phyloP scores from a whole-genome alignment of 2,329 filamentous ascomycete species.

The Colletotrichum higginsianum region DNA sequence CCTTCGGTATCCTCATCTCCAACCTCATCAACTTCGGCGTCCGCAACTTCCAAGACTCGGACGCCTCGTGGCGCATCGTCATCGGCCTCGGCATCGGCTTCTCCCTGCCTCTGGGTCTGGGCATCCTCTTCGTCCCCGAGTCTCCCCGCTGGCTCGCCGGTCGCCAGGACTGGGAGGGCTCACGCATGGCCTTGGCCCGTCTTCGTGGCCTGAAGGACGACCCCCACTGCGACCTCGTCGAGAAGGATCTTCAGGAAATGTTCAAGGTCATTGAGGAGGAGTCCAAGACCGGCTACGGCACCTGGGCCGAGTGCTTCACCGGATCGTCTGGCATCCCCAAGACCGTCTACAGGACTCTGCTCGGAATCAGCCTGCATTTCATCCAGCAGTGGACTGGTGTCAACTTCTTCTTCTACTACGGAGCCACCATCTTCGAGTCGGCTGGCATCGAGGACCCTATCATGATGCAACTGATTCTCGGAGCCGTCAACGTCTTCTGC shows the following conservation, averaged over 20 bases:
- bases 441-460: constrained; percentile 78
- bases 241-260: constrained; percentile 69
- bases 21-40: constrained; percentile 70
- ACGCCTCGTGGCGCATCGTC: constrained; percentile 73
- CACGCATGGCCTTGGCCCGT: constrained; percentile 65
- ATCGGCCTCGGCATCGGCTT: constrained; percentile 70
- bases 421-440: constrained; percentile 76
- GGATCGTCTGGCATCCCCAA: constrained; percentile 66
- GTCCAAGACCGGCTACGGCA: constrained; percentile 59
- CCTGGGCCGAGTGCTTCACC: constrained; percentile 74
- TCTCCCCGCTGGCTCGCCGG: constrained; percentile 71
- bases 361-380: constrained; percentile 76
- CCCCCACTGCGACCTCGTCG: constrained; percentile 59
- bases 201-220: constrained; percentile 67
- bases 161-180: constrained; percentile 61
- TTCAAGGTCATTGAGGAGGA: constrained; percentile 62
- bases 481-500: constrained; percentile 76
- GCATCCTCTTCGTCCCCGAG: constrained; percentile 69
- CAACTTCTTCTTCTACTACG: constrained; percentile 77
- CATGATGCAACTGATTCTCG: constrained; percentile 77
- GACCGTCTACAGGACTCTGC: constrained; percentile 74
- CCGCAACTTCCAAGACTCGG: constrained; percentile 56
- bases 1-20: constrained; percentile 75
- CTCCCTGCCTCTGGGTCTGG: constrained; percentile 66
- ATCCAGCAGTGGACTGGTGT: constrained; percentile 76